A percentile compares a stretch with the other conserved stretches of the same genome.
Conservation (phyloP, 2,329 filamentous ascomycete genomes). For the Fusarium vanettenii region DNA sequence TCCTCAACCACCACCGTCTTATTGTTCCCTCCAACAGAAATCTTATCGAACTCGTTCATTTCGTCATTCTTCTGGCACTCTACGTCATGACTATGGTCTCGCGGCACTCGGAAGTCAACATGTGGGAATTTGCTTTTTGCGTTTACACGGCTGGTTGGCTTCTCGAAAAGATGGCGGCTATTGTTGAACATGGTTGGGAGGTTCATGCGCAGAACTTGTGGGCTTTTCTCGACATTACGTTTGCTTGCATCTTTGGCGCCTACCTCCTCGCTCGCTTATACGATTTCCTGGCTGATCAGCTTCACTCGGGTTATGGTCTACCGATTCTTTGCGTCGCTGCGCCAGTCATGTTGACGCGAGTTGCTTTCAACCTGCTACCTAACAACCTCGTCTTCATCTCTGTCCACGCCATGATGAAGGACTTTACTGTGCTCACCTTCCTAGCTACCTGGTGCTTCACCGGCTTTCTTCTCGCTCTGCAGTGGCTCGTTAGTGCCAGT, state of each 20-base stretch:
- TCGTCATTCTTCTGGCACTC: constrained; percentile 70
- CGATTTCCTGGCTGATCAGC: constrained; percentile 59
- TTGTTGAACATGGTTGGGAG: constrained; percentile 73
- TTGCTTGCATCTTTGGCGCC: constrained; percentile 69
- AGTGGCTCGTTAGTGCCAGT: constrained; percentile 66
- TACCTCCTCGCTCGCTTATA: constrained; percentile 72
- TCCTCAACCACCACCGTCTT: constrained; percentile 78
- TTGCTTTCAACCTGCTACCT: constrained; percentile 79
- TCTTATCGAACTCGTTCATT: constrained; percentile 73
- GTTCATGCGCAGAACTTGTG: constrained; percentile 81
- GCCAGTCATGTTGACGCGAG: constrained; percentile 75
- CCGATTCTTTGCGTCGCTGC: constrained; percentile 75
- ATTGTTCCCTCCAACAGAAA: constrained; percentile 77
- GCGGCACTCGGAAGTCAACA: constrained; percentile 61
- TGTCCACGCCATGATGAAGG: constrained; percentile 78
- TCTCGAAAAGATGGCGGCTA: constrained; percentile 72
- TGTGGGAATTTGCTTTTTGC: constrained; percentile 69
- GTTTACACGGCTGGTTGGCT: constrained; percentile 76
- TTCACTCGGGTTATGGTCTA: constrained; percentile 66
- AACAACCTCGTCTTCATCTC: constrained; percentile 83
- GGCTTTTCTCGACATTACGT: constrained; percentile 80
- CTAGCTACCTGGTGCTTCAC: constrained; percentile 77
- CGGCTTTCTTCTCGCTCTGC: constrained; percentile 76
- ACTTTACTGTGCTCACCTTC: constrained; percentile 75
- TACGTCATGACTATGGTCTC: constrained; percentile 74